A percentile compares a stretch with the other conserved stretches of the same genome.
Conservation (phyloP, 192 early-diverging fungal genomes). For the Glomus cerebriforme region DNA sequence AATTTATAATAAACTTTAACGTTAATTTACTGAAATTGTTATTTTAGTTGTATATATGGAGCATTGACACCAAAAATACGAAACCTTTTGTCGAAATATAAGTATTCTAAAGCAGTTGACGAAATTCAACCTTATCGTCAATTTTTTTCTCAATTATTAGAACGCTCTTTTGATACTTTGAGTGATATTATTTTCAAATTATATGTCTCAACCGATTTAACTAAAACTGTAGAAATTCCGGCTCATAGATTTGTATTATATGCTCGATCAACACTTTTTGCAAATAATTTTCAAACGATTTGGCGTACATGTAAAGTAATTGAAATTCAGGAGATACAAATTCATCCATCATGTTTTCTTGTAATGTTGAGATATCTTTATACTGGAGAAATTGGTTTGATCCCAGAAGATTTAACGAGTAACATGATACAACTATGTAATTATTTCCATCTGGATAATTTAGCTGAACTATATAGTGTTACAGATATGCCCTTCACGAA, state of each 20-base stretch:
- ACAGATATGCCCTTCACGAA: conserved; percentile 12
- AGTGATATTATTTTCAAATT: conserved; percentile 40
- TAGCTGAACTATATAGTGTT: conserved; percentile 25
- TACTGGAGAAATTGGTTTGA: conserved; percentile 39
- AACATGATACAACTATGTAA: conserved; percentile 40
- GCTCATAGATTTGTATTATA: conserved; percentile 49
- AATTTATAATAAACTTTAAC: not conserved
- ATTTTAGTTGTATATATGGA: conserved; percentile 43
- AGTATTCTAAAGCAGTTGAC: conserved; percentile 53
- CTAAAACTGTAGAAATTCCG: conserved; percentile 26
- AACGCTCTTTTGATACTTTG: conserved; percentile 30
- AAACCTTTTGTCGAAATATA: conserved; percentile 40
- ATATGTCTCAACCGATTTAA: not conserved
- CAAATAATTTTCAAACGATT: conserved; percentile 31
- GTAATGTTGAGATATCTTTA: conserved; percentile 46
- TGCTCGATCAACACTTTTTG: conserved; percentile 44
- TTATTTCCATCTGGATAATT: conserved; percentile 33
- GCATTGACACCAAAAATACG: conserved; percentile 53
- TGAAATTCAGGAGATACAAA: conserved; percentile 30
- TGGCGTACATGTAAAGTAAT: conserved; percentile 30
- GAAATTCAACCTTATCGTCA: conserved; percentile 36
- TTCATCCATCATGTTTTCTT: conserved; percentile 42
- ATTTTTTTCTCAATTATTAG: conserved; percentile 33
- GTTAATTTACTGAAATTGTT: not conserved
- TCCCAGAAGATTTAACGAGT: conserved; percentile 14